Conservation (phyloP, 208 protist genomes). For the Leishmania turanica region DNA sequence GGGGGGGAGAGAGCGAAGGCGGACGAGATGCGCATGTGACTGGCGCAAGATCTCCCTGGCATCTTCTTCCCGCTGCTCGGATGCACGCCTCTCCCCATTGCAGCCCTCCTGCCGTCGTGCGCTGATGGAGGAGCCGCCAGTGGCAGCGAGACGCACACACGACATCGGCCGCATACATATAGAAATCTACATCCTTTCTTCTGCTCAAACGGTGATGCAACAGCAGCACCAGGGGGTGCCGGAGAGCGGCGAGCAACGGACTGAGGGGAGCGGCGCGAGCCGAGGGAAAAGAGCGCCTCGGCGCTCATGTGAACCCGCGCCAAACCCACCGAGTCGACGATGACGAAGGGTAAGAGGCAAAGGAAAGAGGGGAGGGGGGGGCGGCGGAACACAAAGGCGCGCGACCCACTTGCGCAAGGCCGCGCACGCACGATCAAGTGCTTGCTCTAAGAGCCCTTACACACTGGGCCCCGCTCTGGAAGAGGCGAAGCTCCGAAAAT, state of each 20-base stretch:
- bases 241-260: background rate
- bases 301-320: background rate
- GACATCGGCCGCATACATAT: background rate
- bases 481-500: background rate
- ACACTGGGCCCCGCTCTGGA: background rate
- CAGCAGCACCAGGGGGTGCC: background rate
- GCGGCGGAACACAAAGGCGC: background rate
- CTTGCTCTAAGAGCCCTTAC: background rate
- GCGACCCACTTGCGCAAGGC: background rate
- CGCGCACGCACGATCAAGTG: background rate
- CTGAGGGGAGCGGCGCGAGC: background rate
- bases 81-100: background rate
- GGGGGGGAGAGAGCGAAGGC: no score
- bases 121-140: background rate
- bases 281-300: background rate
- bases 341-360: background rate
- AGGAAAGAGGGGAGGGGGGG: no score
- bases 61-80: background rate
- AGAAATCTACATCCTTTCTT: background rate
- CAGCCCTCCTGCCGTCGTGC: background rate
- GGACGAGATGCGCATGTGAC: background rate
- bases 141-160: background rate
- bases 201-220: background rate
- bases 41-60: background rate
- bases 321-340: background rate